Percentiles rank a stretch among this genome's conserved stretches.
phyloP scores from a whole-genome alignment of 495 filamentous ascomycete species.

The Aspergillus olivimuriae region DNA sequence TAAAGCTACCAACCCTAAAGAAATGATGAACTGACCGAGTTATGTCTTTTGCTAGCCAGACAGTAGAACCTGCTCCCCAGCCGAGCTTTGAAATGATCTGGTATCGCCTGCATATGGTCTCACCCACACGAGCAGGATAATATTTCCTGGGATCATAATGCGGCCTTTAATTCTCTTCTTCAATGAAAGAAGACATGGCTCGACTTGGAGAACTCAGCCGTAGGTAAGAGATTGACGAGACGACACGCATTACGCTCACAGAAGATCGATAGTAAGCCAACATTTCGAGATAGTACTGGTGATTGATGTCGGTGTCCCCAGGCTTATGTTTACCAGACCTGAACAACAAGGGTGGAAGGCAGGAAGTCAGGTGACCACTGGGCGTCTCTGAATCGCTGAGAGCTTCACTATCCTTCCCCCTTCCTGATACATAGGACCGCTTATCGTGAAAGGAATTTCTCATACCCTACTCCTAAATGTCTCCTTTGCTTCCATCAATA shows the following conservation, averaged over 20 bases:
- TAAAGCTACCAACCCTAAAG: slow-evolving; percentile 6
- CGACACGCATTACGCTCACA: not conserved
- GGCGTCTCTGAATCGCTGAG: too few species aligned
- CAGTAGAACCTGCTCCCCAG: slow-evolving; percentile 28
- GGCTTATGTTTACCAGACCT: not conserved
- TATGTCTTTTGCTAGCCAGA: slow-evolving; percentile 29
- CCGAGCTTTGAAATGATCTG: slow-evolving; percentile 28
- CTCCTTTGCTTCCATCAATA: too few species aligned
- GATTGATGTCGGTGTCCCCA: not conserved
- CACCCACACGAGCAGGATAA: slow-evolving; percentile 28
- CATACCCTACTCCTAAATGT: too few species aligned
- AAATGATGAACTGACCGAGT: slow-evolving; percentile 11
- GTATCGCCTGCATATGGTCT: slow-evolving; percentile 26
- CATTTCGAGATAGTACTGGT: not conserved
- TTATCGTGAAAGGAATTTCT: too few species aligned
- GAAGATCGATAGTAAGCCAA: not conserved
- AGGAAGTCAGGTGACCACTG: not conserved
- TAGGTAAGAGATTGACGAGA: not conserved
- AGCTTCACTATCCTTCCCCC: too few species aligned
- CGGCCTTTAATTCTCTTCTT: not conserved
- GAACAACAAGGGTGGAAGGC: not conserved
- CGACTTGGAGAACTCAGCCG: not conserved
- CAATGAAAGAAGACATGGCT: not conserved
- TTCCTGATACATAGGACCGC: too few species aligned
- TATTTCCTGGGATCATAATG: slow-evolving; percentile 17